Base-by-base conservation (phyloP, 257 asterid genomes). In the Ophiorrhiza pumila region DNA sequence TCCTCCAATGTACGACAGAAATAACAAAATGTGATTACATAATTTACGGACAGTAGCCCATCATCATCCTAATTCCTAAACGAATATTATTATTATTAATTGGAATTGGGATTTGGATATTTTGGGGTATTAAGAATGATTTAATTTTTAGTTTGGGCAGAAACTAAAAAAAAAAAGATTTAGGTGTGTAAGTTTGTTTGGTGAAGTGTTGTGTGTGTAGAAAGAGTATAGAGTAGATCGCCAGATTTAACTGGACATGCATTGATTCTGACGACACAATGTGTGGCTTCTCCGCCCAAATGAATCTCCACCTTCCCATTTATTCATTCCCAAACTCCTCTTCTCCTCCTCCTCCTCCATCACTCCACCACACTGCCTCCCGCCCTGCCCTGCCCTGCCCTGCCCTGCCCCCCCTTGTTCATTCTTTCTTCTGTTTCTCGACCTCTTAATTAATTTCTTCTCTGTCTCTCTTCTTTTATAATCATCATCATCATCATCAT, bases 201-300 rank as follows among this genome's bases (percentile, higher is more conserved):
- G n/a, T n/a, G n/a, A n/a, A n/a, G n/a, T n/a, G n/a, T n/a, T n/a
- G n/a, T n/a, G n/a, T n/a, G n/a, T n/a, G n/a, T n/a, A n/a, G n/a
- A n/a, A n/a, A 59, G 59, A 59, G 67, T 73, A 72, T 83, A 83
- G 89, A 78, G 85, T 65, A 67, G 86, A 86, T 78, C 91, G 94
- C 87, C 94, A 81, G 79, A 78, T 83, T 84, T 78, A 79, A 78
- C 83, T 78, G 47, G 47, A 75, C 76, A 53, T 80, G 66, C 94
- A 81, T 87, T 77, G 89, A 79, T 79, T 71, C 55, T 83, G 29
- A 83, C 90, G 95, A 80, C 78, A 64, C 81, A 61, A n/a, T 78
- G 77, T 80, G 73, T 66, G 84, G 77, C 80, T 82, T 79, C 89
- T 86, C 86, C 90, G 87, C 87, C 92, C 87, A 65, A 47, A 74